phyloP scores from a whole-genome alignment of 331 rosid genomes.

The Malus hybrid region DNA sequence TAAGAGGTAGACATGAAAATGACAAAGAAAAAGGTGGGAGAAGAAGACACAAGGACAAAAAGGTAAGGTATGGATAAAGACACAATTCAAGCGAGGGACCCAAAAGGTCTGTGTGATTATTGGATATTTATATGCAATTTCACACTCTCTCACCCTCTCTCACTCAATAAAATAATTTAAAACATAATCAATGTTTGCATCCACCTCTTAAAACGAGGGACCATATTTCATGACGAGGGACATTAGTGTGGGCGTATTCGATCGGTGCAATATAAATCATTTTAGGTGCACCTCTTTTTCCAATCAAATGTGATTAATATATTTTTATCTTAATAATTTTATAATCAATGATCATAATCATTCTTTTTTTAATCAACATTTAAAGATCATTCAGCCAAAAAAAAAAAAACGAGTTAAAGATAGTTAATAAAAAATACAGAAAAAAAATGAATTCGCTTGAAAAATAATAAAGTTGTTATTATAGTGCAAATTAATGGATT shows the following conservation, averaged over 20 bases:
- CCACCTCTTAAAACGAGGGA: too few species aligned
- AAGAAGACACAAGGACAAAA: conserved; percentile 8
- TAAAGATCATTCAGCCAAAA: neutral
- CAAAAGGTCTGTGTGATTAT: conserved; percentile 6
- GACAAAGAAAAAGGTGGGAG: neutral
- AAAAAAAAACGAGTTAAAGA: too few species aligned
- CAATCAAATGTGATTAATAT: too few species aligned
- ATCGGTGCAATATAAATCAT: neutral
- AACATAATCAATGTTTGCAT: too few species aligned
- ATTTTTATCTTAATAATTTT: too few species aligned
- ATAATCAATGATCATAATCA: too few species aligned
- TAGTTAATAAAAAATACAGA: too few species aligned
- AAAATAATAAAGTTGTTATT: neutral
- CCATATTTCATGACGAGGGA: too few species aligned
- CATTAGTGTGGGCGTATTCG: too few species aligned
- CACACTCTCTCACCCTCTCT: neutral
- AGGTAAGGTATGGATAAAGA: conserved; percentile 9
- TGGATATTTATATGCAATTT: neutral
- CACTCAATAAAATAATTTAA: neutral
- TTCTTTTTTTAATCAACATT: neutral
- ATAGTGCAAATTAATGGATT: neutral
- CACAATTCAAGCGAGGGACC: conserved; percentile 18
- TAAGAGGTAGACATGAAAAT: neutral
- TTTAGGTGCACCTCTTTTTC: neutral
- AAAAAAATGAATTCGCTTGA: neutral